Conservation (phyloP, 1,284 basidiomycete genomes). For the Taiwanofungus camphoratus region DNA sequence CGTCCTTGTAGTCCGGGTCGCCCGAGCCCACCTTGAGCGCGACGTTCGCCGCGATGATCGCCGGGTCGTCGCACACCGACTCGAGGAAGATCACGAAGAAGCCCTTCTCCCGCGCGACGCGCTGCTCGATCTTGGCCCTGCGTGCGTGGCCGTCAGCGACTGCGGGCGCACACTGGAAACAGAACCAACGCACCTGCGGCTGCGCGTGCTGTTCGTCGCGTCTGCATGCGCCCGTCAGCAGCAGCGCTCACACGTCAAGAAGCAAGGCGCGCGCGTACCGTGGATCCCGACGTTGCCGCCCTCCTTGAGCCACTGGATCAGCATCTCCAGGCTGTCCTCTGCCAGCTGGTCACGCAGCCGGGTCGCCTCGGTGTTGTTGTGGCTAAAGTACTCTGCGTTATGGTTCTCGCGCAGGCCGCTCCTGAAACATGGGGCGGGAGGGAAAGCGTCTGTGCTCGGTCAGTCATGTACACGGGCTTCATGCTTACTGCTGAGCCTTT, state of each 20-base stretch:
- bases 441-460: slow-evolving; percentile 1
- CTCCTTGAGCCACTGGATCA: slow-evolving; percentile 92
- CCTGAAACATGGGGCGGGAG: too few species aligned
- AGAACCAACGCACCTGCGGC: slow-evolving; percentile 49
- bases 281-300: slow-evolving; percentile 98
- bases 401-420: slow-evolving; percentile 87
- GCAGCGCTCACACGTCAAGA: too few species aligned
- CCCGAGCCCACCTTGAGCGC: slow-evolving; percentile 94
- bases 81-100: slow-evolving; percentile 92
- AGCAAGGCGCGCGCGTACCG: slow-evolving; percentile 59
- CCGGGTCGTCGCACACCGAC: slow-evolving; percentile 91
- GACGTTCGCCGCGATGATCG: slow-evolving; percentile 91
- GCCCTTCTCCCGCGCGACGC: slow-evolving; percentile 88
- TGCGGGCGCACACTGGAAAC: not conserved
- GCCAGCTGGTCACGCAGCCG: slow-evolving; percentile 81
- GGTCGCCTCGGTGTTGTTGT: slow-evolving; percentile 77
- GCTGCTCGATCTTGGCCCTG: slow-evolving; percentile 75
- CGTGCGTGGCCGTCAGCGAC: not conserved
- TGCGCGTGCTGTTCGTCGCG: slow-evolving; percentile 88
- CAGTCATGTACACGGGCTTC: not conserved
- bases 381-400: slow-evolving; percentile 88
- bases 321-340: slow-evolving; percentile 88
- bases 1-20: slow-evolving; percentile 95
- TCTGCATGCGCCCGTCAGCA: too few species aligned
- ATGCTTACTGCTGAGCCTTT: slow-evolving; percentile 63